Base-by-base conservation (phyloP, 257 asterid genomes). In the Penstemon eatonii region DNA sequence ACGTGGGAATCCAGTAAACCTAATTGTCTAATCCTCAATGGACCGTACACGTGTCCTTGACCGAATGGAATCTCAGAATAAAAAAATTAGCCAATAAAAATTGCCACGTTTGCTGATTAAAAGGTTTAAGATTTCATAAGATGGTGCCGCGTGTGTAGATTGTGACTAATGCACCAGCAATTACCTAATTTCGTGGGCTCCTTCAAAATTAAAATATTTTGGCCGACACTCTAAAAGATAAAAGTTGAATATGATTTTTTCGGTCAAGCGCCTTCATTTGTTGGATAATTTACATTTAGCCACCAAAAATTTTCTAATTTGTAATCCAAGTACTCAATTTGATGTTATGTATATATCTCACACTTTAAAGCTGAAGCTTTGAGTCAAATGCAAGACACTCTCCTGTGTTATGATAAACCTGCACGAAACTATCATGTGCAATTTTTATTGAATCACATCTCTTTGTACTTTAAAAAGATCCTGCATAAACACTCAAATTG, bases 141-240 rank as follows among this genome's bases (percentile, higher is more conserved):
- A 38, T 39, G 59, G 1, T 7, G 78, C 77, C 85, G 81, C 89
- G 89, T 86, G 83, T 76, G 63, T 39, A 10, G 46, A 59, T 37
- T 18, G 66, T 57, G 79, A 67, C 74, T 65, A 73, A 76, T 78
- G 82, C 83, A 77, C 82, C 66, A 61, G 58, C 71, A 51, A 68
- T 71, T 12, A 66, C 75, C 75, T 50, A 65, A 70, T 60, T 59
- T 18, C 46, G 73, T 57, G 77, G 83, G 85, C 51, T 7, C 84
- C 69, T 0, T 71, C 55, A 39, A 47, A 62, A 45, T 36, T 9
- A 37, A 52, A 62, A n/a, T 42, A 69, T 53, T 76, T 59, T 49
- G 66, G 76, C 86, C 87, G 87, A 86, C 89, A 65, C 73, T 44
- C 51, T 50, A 43, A 65, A 75, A 69, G 65, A 40, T 68, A 61